These are phyloP conservation scores for Plantago coronopus DNA, from an alignment of 305 asterid species.

Conservation along the genomic window DNA sequence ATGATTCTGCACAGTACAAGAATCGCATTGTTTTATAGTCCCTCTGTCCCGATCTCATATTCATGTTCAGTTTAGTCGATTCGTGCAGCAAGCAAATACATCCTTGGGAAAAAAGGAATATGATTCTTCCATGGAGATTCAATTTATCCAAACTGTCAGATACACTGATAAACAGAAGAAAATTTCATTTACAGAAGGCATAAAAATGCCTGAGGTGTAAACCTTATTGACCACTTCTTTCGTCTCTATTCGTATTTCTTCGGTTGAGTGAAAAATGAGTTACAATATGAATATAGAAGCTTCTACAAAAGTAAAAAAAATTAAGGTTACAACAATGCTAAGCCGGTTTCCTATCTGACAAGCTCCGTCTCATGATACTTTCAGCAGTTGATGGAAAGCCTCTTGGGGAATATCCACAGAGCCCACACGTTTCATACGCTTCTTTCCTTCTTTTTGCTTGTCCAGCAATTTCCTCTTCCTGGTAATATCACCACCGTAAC, in stretches of 20 bases:
- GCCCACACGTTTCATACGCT: slow-evolving; percentile 96
- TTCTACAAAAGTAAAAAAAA: slow-evolving; percentile 8
- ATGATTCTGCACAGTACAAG: no score
- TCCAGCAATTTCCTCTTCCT: slow-evolving; percentile 88
- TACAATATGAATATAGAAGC: slow-evolving; percentile 14
- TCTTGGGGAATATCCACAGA: slow-evolving; percentile 97
- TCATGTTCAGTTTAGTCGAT: not conserved
- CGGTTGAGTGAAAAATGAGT: slow-evolving; percentile 15
- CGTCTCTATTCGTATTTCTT: slow-evolving; percentile 18
- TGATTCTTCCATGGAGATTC: not conserved
- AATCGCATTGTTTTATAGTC: not conserved
- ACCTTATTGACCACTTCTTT: not conserved
- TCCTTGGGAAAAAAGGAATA: not conserved
- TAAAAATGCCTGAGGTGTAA: not conserved
- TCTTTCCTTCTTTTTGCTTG: slow-evolving; percentile 97
- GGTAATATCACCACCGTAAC: slow-evolving; percentile 85
- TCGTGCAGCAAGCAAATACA: not conserved
- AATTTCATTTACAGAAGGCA: slow-evolving; percentile 3
- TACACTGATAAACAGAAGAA: slow-evolving; percentile 15
- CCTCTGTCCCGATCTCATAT: no score
- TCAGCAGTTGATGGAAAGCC: slow-evolving; percentile 82
- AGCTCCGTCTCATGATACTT: slow-evolving; percentile 58
- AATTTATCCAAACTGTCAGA: not conserved
- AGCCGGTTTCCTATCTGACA: slow-evolving; percentile 3
- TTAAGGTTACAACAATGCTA: slow-evolving; percentile 13